Percentiles rank a stretch among this genome's conserved stretches.
Conservation (phyloP, 768 basidiomycete genomes). For the Megacollybia marginata region DNA sequence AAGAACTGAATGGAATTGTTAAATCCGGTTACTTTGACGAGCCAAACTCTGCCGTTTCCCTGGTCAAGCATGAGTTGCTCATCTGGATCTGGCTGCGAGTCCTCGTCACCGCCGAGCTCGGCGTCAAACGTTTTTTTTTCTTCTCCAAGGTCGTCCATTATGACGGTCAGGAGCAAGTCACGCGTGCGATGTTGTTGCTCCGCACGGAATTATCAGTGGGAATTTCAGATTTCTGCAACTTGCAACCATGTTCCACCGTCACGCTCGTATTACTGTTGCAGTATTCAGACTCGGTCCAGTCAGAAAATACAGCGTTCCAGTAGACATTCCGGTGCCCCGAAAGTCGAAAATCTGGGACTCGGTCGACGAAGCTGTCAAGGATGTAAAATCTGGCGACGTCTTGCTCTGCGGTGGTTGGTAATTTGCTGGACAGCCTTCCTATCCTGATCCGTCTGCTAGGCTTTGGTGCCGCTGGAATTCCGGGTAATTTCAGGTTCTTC, state of each 20-base stretch:
- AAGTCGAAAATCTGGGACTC: slow-evolving; percentile 73
- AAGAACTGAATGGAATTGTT: slow-evolving; percentile 2
- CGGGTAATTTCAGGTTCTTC: slow-evolving; percentile 38
- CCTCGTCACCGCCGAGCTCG: slow-evolving; percentile 45
- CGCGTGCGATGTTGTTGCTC: too few species aligned
- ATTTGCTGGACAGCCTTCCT: not conserved
- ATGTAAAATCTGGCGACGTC: slow-evolving; percentile 72
- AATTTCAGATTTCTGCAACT: too few species aligned
- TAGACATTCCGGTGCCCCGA: slow-evolving; percentile 19
- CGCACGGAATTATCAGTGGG: too few species aligned
- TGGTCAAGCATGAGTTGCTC: slow-evolving; percentile 75
- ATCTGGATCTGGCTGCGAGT: slow-evolving; percentile 69
- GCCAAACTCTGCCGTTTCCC: slow-evolving; percentile 72
- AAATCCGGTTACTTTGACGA: slow-evolving; percentile 61
- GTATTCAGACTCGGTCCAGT: too few species aligned
- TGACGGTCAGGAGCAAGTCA: not conserved
- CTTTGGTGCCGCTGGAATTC: slow-evolving; percentile 85
- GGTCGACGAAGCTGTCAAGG: slow-evolving; percentile 76
- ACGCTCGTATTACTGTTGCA: too few species aligned
- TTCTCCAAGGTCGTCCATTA: slow-evolving; percentile 34
- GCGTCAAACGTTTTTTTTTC: slow-evolving; percentile 71
- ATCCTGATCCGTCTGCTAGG: slow-evolving; percentile 34
- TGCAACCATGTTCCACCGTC: too few species aligned
- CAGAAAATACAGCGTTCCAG: too few species aligned
- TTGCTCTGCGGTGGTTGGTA: slow-evolving; percentile 75